Evolutionary conservation across 2,329 filamentous ascomycete genomes (phyloP).

Genomic region (Beauveria rudraprayagi): DNA sequence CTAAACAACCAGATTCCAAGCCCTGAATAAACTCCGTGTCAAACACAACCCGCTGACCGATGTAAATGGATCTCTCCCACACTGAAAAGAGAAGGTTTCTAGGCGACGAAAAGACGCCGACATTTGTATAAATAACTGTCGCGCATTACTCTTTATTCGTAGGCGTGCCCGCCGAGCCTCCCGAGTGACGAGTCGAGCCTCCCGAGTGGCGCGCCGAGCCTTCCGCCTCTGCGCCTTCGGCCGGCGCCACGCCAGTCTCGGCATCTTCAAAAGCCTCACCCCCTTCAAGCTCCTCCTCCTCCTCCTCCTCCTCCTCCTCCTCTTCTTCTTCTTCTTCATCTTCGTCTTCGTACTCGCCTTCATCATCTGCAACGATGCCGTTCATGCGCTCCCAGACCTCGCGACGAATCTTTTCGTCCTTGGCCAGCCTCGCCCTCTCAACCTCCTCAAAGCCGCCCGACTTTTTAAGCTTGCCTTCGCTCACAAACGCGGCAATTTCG

Average conservation of each 20-base stretch:
- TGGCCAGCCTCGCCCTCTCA: conserved; percentile 72
- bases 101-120: conserved; percentile 13
- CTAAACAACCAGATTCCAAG: neutral
- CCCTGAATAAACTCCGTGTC: neutral
- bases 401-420: conserved; percentile 77
- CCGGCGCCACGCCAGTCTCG: neutral
- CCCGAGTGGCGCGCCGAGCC: neutral
- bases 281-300: conserved; percentile 7
- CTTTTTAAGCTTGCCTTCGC: conserved; percentile 90
- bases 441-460: conserved; percentile 91
- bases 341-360: conserved; percentile 18
- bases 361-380: conserved; percentile 36
- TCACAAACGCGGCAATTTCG: conserved; percentile 77
- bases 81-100: neutral
- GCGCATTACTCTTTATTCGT: conserved; percentile 10
- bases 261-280: conserved; percentile 12
- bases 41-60: conserved; percentile 2
- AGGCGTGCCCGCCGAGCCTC: neutral
- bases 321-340: conserved; percentile 17
- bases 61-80: neutral
- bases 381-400: conserved; percentile 68
- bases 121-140: conserved; percentile 19
- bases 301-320: too few relatives aligned
- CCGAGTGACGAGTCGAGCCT: neutral
- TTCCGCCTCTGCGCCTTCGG: neutral